phyloP scores from a whole-genome alignment of 495 filamentous ascomycete genomes.

The Trichoderma erinaceum region DNA sequence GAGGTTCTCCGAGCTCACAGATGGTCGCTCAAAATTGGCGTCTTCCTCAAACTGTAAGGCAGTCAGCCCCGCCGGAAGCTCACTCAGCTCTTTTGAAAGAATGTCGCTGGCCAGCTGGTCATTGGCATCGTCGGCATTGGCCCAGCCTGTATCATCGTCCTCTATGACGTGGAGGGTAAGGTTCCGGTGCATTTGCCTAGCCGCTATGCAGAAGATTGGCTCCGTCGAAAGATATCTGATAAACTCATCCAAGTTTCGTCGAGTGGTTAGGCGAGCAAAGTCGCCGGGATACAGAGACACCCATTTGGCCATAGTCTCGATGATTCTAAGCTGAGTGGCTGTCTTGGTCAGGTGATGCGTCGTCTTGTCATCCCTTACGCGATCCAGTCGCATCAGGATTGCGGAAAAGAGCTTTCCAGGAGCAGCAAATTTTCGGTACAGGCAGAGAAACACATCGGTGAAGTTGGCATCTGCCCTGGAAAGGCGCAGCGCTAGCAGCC shows the following conservation, averaged over 20 bases:
- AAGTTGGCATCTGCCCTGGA: constrained; percentile 85
- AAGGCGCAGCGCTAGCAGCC: constrained; percentile 71
- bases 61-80: constrained; percentile 38
- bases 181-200: constrained; percentile 69
- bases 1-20: constrained; percentile 37
- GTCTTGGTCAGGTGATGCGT: constrained; percentile 61
- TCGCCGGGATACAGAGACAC: constrained; percentile 86
- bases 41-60: constrained; percentile 41
- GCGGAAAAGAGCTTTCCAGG: constrained; percentile 68
- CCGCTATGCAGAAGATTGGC: constrained; percentile 71
- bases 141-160: constrained; percentile 80
- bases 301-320: constrained; percentile 84
- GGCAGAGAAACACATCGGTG: constrained; percentile 74
- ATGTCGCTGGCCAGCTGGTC: constrained; percentile 18
- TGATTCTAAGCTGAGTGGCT: constrained; percentile 71
- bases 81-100: constrained; percentile 22
- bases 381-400: constrained; percentile 68
- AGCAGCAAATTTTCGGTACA: constrained; percentile 92
- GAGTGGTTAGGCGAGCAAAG: constrained; percentile 75
- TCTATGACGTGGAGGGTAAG: constrained; percentile 58
- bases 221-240: constrained; percentile 60
- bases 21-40: constrained; percentile 36
- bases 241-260: constrained; percentile 62
- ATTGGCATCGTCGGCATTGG: constrained; percentile 53
- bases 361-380: constrained; percentile 53